Evolutionary conservation across 805 yeast species (phyloP), one percentile per base, ranked within the genome.

Genomic region (Maudiozyma saulgeensis): DNA sequence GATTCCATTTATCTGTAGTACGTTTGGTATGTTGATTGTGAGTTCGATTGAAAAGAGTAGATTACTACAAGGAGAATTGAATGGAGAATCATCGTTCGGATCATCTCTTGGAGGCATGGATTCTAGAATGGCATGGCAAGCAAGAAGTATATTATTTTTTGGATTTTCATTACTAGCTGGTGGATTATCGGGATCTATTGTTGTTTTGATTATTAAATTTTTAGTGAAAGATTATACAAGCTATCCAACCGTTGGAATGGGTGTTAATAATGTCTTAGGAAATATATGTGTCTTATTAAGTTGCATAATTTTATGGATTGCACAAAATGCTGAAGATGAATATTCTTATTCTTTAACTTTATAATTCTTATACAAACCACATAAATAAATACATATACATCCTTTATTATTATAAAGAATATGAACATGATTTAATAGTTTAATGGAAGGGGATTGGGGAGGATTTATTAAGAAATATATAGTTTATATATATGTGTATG

Each of bases 281-380:
- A 88, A 90, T 60, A 77, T 79, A 7, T 73, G 84, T 53, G 79
- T 91, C 35, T 85, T 91, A 88, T 69, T 87, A 58, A 88, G 97
- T 71, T 90, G 97, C 67, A 80, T 87, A 44, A 74, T 83, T 8
- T 71, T 93, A 59, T 93, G 99, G 99, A 72, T 91, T 48, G 88
- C 96, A 21, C 98, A 91, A 65, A 93, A 89, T 65, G 82, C 89
- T 51, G 97, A 93, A 66, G 98, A 93, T 62, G 98, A 91, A 67
- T 91, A 90, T 68, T 85, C 95, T 54, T 91, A 93, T 65, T 84
- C 96, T 43, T 77, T 90, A 64, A 89, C 95, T 31, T 71, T 87
- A 57, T 87, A 70, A 9, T 35, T n/a, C 18, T 35, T 32, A 32
- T 15, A 32, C 13, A 32, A 3, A 11, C 6, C 35, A 32, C 13